Evolutionary conservation across 768 basidiomycete species (phyloP).

Genomic region (Dictyophora rubrovolvata): DNA sequence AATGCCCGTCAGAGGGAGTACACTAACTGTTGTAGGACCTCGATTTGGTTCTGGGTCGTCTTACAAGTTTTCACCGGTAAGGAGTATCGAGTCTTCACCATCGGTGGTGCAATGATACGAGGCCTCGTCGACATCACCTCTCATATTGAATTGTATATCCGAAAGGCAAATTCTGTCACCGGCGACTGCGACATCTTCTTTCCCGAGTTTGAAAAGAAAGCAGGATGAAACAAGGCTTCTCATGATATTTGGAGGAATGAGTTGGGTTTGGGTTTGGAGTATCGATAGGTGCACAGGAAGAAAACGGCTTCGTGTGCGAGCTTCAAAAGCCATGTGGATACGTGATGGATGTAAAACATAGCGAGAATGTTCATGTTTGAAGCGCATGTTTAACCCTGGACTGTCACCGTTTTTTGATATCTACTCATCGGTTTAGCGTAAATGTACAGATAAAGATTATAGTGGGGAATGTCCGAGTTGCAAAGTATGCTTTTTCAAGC

Average conservation of each 20-base stretch:
- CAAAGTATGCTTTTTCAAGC: slow-evolving; percentile 94
- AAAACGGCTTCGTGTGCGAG: slow-evolving; percentile 51
- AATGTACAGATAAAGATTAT: too few species aligned
- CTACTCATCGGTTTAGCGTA: too few species aligned
- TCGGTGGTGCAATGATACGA: slow-evolving; percentile 81
- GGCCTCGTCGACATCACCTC: slow-evolving; percentile 38
- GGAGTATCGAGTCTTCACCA: slow-evolving; percentile 64
- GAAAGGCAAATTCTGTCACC: slow-evolving; percentile 75
- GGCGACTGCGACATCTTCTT: slow-evolving; percentile 81
- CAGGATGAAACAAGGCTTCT: slow-evolving; percentile 45
- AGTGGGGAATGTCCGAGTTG: slow-evolving; percentile 29
- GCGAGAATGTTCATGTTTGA: too few species aligned
- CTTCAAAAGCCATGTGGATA: too few species aligned
- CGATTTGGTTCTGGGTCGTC: slow-evolving; percentile 29
- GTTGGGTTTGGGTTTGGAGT: slow-evolving; percentile 75
- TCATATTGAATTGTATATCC: slow-evolving; percentile 68
- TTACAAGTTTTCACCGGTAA: slow-evolving; percentile 12
- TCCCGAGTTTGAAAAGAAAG: slow-evolving; percentile 49
- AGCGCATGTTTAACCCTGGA: too few species aligned
- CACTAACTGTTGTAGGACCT: slow-evolving; percentile 30
- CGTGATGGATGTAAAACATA: too few species aligned
- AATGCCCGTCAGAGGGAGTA: background rate
- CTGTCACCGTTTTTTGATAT: too few species aligned
- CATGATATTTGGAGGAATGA: slow-evolving; percentile 64
- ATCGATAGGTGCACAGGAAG: slow-evolving; percentile 62